phyloP scores from a whole-genome alignment of 192 early-diverging fungal species.

The Coemansia sp. region DNA sequence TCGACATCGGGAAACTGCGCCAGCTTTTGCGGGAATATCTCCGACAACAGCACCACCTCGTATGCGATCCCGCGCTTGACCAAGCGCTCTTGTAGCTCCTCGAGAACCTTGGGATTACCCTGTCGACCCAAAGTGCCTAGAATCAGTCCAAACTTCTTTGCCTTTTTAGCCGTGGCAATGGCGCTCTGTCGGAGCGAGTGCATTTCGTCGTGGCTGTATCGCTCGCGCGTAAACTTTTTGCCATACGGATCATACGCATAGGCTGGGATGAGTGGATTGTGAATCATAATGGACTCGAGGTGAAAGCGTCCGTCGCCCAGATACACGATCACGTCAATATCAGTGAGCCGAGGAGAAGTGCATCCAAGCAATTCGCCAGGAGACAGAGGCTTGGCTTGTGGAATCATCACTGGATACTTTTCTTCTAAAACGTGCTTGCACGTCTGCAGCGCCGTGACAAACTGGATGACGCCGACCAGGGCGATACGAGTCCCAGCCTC shows the following conservation, averaged over 20 bases:
- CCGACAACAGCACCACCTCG: slow-evolving; percentile 82
- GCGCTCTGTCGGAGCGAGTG: slow-evolving; percentile 80
- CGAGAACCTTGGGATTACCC: slow-evolving; percentile 90
- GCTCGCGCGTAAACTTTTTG: slow-evolving; percentile 89
- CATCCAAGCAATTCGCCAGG: slow-evolving; percentile 97
- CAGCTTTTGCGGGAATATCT: slow-evolving; percentile 94
- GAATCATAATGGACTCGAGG: slow-evolving; percentile 98
- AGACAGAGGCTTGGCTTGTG: slow-evolving; percentile 93
- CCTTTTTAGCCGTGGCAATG: slow-evolving; percentile 72
- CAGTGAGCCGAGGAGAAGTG: slow-evolving; percentile 82
- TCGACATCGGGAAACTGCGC: slow-evolving; percentile 84
- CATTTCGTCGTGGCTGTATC: slow-evolving; percentile 95
- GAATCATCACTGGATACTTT: slow-evolving; percentile 74
- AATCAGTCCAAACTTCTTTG: slow-evolving; percentile 86
- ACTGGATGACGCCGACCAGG: slow-evolving; percentile 95
- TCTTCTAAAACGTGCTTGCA: slow-evolving; percentile 49
- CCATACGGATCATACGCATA: slow-evolving; percentile 96
- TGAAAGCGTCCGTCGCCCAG: slow-evolving; percentile 97
- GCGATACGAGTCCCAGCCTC: slow-evolving; percentile 72
- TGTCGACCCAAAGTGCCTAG: slow-evolving; percentile 96
- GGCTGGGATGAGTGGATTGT: slow-evolving; percentile 87
- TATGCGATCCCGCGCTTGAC: slow-evolving; percentile 64
- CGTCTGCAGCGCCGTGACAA: slow-evolving; percentile 84
- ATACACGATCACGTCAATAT: slow-evolving; percentile 78
- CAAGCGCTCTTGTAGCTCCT: slow-evolving; percentile 75